Percentiles rank a stretch among this genome's conserved stretches.
Evolutionary conservation across 768 basidiomycete genomes (phyloP).

Genomic region (Leccinum sublutescens): DNA sequence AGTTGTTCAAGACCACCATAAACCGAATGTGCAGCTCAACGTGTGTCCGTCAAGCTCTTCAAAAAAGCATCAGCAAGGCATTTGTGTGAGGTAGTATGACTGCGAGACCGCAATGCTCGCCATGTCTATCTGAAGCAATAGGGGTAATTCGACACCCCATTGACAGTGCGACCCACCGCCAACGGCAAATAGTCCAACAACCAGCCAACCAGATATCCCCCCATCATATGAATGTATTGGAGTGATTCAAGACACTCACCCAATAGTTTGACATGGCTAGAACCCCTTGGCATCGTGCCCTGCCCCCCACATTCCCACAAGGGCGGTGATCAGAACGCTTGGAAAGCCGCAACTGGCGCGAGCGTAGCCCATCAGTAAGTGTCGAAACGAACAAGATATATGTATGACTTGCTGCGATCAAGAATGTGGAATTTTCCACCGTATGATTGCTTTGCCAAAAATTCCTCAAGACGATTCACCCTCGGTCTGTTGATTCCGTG

Average conservation of each 20-base stretch:
- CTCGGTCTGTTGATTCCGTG: constrained; percentile 3
- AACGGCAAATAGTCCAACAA: constrained; percentile 4
- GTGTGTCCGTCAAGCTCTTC: constrained; percentile 27
- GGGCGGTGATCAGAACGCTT: constrained; percentile 14
- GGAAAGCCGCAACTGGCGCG: constrained; percentile 13
- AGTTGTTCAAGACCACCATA: constrained; percentile 31
- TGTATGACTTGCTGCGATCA: constrained; percentile 22
- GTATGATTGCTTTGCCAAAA: constrained; percentile 14
- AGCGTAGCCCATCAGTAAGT: constrained; percentile 21
- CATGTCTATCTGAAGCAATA: constrained; percentile 6
- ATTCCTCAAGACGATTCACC: constrained; percentile 3
- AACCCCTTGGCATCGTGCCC: constrained; percentile 4
- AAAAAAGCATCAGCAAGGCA: constrained; percentile 21
- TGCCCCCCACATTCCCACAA: constrained; percentile 4
- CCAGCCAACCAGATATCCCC: constrained; percentile 19
- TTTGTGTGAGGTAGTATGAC: constrained; percentile 27
- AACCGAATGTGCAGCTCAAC: constrained; percentile 27
- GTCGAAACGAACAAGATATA: constrained; percentile 18
- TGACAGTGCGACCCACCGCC: background rate
- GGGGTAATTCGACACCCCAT: constrained; percentile 1
- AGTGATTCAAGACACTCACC: constrained; percentile 35
- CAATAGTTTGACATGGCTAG: constrained; percentile 14
- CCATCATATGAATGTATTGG: constrained; percentile 18
- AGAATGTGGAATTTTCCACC: constrained; percentile 28
- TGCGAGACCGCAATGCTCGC: constrained; percentile 11